phyloP scores from a whole-genome alignment of 2,329 filamentous ascomycete genomes.

The Alternaria brassicicola region DNA sequence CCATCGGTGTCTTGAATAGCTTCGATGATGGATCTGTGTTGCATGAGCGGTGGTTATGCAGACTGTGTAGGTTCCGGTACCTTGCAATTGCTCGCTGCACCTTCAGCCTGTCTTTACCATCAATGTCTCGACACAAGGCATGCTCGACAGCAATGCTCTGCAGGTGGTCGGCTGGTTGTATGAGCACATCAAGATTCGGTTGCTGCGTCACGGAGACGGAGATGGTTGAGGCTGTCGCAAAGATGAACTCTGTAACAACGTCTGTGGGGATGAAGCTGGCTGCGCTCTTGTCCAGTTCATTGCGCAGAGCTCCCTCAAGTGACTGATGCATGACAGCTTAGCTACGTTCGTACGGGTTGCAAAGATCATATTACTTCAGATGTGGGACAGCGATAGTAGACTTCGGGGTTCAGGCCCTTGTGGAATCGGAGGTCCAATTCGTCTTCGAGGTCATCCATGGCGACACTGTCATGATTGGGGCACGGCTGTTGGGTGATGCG shows the following conservation, averaged over 20 bases:
- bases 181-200: constrained; percentile 29
- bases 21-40: constrained; percentile 34
- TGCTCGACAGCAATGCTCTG: constrained; percentile 40
- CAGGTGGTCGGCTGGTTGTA: constrained; percentile 34
- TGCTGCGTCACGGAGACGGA: constrained; percentile 40
- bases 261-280: constrained; percentile 38
- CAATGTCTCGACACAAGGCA: constrained; percentile 33
- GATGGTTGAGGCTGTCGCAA: constrained; percentile 37
- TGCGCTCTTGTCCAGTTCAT: constrained; percentile 37
- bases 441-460: constrained; percentile 42
- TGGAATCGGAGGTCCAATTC: constrained; percentile 42
- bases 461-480: neutral
- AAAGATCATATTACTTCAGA: constrained; percentile 29
- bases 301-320: constrained; percentile 37
- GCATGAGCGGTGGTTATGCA: constrained; percentile 7
- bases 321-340: constrained; percentile 29
- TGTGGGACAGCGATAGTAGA: constrained; percentile 42
- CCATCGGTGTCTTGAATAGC: constrained; percentile 41
- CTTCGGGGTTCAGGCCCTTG: constrained; percentile 36
- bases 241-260: constrained; percentile 44
- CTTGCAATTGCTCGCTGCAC: constrained; percentile 39
- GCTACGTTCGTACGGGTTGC: constrained; percentile 6
- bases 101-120: constrained; percentile 38
- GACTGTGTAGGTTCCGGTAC: constrained; percentile 12
- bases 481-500: constrained; percentile 5